phyloP scores from a whole-genome alignment of 148 eudicot species.

The Camellia lanceoleosa region DNA sequence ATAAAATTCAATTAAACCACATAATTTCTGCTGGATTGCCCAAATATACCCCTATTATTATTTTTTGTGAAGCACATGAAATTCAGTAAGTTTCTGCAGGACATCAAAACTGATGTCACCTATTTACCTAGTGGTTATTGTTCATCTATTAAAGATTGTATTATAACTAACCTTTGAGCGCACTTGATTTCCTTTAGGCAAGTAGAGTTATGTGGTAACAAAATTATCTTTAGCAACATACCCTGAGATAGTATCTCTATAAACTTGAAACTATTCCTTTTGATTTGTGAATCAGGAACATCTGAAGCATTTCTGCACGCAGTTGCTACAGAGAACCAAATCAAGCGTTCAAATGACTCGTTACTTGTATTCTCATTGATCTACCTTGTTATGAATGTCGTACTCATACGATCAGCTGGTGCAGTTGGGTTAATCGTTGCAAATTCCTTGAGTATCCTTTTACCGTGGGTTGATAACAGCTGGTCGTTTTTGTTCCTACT shows the following conservation, averaged over 20 bases:
- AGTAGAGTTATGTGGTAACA: background rate
- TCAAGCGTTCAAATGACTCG: constrained; percentile 85
- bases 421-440: constrained; percentile 91
- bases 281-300: constrained; percentile 67
- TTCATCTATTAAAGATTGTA: background rate
- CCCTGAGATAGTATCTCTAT: background rate
- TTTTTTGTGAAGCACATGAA: background rate
- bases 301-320: constrained; percentile 97
- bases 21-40: background rate
- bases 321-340: constrained; percentile 76
- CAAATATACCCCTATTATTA: background rate
- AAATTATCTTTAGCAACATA: constrained; percentile 5
- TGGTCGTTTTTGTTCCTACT: background rate
- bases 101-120: background rate
- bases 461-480: background rate
- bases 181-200: background rate
- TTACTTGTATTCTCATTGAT: constrained; percentile 76
- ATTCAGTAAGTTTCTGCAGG: background rate
- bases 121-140: background rate
- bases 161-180: background rate
- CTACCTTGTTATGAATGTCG: constrained; percentile 66
- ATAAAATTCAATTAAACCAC: background rate
- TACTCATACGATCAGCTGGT: constrained; percentile 82
- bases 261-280: constrained; percentile 3
- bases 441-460: constrained; percentile 95